Conservation (phyloP, 352 stramenopile species). For the Pythium myriotylum region DNA sequence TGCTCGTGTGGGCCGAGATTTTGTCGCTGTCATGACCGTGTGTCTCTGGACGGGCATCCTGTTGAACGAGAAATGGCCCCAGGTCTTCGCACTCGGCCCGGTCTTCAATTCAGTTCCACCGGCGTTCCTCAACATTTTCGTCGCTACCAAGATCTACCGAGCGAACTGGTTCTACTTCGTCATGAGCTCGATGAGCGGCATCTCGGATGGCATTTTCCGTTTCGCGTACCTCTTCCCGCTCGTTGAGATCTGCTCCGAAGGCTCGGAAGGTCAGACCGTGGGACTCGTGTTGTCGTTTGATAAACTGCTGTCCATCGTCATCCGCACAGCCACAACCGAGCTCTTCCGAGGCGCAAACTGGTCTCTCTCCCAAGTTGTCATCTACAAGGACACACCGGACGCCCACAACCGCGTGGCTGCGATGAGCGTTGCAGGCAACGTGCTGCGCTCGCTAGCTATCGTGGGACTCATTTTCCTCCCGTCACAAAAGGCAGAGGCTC, state of each 20-base stretch:
- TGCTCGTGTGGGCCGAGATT: background rate
- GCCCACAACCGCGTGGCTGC: constrained; percentile 2
- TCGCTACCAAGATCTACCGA: constrained; percentile 1
- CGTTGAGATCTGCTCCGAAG: constrained; percentile 9
- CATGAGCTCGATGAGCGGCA: constrained; percentile 2
- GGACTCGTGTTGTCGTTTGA: constrained; percentile 19
- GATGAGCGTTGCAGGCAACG: constrained; percentile 1
- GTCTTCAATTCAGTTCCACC: constrained; percentile 5
- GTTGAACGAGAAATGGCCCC: constrained; percentile 5
- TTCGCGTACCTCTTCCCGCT: constrained; percentile 9
- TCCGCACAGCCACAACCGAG: constrained; percentile 3
- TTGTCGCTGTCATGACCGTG: constrained; percentile 9
- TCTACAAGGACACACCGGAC: background rate
- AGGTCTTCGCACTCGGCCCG: constrained; percentile 7
- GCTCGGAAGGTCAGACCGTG: constrained; percentile 18
- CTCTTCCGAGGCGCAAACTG: constrained; percentile 1
- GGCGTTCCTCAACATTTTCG: background rate
- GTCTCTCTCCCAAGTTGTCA: background rate
- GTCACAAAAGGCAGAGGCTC: constrained; percentile 25
- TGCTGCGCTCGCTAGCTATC: constrained; percentile 1
- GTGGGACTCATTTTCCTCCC: constrained; percentile 20
- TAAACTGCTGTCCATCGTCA: constrained; percentile 8
- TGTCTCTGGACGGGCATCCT: constrained; percentile 3
- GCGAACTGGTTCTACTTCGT: constrained; percentile 15
- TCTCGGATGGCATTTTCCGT: constrained; percentile 11